Conservation (phyloP, 805 yeast genomes). For the Candida ipomoeae region DNA sequence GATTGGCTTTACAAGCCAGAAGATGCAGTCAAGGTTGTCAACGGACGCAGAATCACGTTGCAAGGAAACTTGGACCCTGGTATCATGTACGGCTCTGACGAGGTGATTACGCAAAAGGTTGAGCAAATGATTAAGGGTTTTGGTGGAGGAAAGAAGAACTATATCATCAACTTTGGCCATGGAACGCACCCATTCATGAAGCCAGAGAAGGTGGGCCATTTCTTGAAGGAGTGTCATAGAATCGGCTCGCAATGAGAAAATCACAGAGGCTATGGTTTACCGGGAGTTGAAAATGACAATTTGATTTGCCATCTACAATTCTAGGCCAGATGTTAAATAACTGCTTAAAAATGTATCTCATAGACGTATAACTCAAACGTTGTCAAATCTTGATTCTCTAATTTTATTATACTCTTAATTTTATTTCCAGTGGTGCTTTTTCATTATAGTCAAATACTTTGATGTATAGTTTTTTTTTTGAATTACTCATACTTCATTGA, state of each 20-base stretch:
- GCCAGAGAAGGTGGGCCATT: conserved; percentile 81
- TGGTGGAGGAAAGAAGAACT: conserved; percentile 89
- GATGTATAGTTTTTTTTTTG: no score
- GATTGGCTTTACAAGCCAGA: conserved; percentile 89
- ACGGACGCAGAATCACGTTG: conserved; percentile 69
- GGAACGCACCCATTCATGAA: conserved; percentile 98
- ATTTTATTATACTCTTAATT: background rate
- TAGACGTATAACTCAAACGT: background rate
- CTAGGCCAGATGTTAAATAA: background rate
- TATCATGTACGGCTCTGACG: conserved; percentile 84
- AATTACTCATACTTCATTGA: no score
- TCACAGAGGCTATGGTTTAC: background rate
- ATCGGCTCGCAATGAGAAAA: conserved; percentile 49
- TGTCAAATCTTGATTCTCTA: background rate
- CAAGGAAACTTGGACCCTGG: conserved; percentile 98
- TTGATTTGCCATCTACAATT: background rate
- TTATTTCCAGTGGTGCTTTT: no score
- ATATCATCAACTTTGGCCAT: conserved; percentile 94
- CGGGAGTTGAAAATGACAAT: background rate
- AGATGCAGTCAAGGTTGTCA: conserved; percentile 71
- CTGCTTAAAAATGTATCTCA: background rate
- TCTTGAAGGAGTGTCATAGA: conserved; percentile 83
- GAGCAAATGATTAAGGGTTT: conserved; percentile 86
- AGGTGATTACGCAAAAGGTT: conserved; percentile 72
- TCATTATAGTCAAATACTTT: no score